Conservation (phyloP, 2,329 filamentous ascomycete genomes). For the Trichoderma breve region DNA sequence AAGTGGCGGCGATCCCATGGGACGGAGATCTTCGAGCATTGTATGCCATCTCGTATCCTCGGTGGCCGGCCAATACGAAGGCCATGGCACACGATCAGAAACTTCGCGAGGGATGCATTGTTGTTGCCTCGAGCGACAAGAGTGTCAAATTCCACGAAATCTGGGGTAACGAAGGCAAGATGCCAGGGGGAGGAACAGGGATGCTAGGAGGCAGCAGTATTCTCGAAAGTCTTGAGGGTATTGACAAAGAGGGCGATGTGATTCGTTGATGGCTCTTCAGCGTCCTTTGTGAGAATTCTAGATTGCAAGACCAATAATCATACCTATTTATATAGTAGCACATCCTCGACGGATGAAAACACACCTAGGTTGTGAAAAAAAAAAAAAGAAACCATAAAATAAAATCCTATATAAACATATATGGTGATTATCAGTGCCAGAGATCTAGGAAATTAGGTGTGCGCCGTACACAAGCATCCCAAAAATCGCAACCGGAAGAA, state of each 20-base stretch:
- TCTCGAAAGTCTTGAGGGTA: conserved; percentile 75
- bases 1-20: conserved; percentile 84
- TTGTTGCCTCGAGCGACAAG: conserved; percentile 88
- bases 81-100: conserved; percentile 26
- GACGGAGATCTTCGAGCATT: conserved; percentile 74
- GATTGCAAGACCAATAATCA: conserved; percentile 12
- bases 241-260: conserved; percentile 69
- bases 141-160: conserved; percentile 95
- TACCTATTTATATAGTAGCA: conserved; percentile 14
- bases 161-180: conserved; percentile 64
- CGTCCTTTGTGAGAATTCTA: neutral
- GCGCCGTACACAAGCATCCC: neutral
- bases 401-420: neutral
- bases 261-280: conserved; percentile 56
- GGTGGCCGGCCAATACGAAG: conserved; percentile 35
- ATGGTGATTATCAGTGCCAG: neutral
- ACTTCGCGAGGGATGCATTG: conserved; percentile 61
- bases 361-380: neutral
- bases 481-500: neutral
- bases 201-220: conserved; percentile 81
- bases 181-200: conserved; percentile 52
- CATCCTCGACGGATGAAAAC: neutral
- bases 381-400: neutral
- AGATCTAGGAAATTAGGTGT: neutral
- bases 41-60: conserved; percentile 83